Evolutionary conservation across 805 yeast genomes (phyloP), one percentile per base, ranked within the genome.

Genomic region (Saccharomycopsis microspora): DNA sequence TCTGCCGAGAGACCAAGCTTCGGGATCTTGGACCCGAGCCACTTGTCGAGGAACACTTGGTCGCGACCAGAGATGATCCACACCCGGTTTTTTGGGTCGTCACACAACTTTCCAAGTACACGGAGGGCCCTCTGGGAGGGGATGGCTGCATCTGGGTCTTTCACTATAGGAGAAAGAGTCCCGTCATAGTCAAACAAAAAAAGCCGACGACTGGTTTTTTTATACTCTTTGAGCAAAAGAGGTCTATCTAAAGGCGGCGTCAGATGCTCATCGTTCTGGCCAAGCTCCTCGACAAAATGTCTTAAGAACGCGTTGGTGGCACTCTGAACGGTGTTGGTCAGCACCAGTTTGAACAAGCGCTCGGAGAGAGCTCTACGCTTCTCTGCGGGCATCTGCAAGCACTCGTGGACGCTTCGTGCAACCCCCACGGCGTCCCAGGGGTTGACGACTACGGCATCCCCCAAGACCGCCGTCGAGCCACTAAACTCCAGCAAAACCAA

Each of bases 1-100:
- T 93, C 99, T 0, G 98, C 97, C 50, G 94, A 82, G 46, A 93
- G 70, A 1, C 97, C 96, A 34, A 93, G 67, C 40, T 71, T 64
- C 19, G 73, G 70, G 48, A 75, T 69, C 53, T 73, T 73, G 3
- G 73, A 58, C 5, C 97, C 97, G 53, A 89, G 68, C 93, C 96
- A 88, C 64, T 80, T 78, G 53, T 84, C 94, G 57, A 93, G 71
- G 59, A 93, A 93, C 44, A 71, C 76, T 66, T 85, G 95, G 63
- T 93, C 99, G 56, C 99, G 77, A 2, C 99, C 99, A 39, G 94
- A 82, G 51, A 93, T 90, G 54, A 93, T 78, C 98, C 98, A 93
- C 40, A 93, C 80, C 60, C 80, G 82, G 65, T 93, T 93, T 51
- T 71, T 71, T 5, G 90, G 87, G 61, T 90, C 97, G 9, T 70